Evolutionary conservation across 495 filamentous ascomycete species (phyloP).

Genomic region (Penicillium verhagenii): DNA sequence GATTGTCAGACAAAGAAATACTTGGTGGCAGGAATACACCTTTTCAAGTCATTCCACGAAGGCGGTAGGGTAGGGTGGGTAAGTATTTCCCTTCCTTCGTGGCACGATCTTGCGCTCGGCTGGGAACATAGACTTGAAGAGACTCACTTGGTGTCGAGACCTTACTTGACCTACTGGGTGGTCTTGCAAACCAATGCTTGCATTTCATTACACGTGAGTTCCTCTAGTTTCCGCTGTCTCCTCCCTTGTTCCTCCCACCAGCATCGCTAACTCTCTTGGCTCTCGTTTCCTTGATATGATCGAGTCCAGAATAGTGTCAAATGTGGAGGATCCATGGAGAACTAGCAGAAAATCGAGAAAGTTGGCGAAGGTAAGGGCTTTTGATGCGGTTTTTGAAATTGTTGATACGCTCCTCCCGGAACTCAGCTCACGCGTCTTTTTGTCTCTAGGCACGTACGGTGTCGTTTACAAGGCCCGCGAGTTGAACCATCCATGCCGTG

Average conservation of each 20-base stretch:
- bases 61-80: background rate
- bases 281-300: too few relatives aligned
- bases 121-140: background rate
- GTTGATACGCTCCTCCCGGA: background rate
- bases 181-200: background rate
- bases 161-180: background rate
- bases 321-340: too few relatives aligned
- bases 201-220: background rate
- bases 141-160: background rate
- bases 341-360: slow-evolving; percentile 99
- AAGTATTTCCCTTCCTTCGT: background rate
- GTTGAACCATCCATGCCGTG: slow-evolving; percentile 70
- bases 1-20: background rate
- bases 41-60: background rate
- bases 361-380: slow-evolving; percentile 82
- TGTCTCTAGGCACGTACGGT: slow-evolving; percentile 74
- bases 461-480: slow-evolving; percentile 92
- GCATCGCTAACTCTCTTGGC: background rate
- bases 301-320: too few relatives aligned
- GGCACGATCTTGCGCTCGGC: background rate
- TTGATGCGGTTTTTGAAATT: slow-evolving; percentile 2
- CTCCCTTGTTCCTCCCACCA: background rate
- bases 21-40: background rate
- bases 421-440: slow-evolving; percentile 14
- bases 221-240: background rate